A percentile compares a stretch with the other conserved stretches of the same genome.
These are phyloP conservation scores for Sideroxylon spinosum DNA, from an alignment of 179 eudicot genomes.

Conservation along the genomic window DNA sequence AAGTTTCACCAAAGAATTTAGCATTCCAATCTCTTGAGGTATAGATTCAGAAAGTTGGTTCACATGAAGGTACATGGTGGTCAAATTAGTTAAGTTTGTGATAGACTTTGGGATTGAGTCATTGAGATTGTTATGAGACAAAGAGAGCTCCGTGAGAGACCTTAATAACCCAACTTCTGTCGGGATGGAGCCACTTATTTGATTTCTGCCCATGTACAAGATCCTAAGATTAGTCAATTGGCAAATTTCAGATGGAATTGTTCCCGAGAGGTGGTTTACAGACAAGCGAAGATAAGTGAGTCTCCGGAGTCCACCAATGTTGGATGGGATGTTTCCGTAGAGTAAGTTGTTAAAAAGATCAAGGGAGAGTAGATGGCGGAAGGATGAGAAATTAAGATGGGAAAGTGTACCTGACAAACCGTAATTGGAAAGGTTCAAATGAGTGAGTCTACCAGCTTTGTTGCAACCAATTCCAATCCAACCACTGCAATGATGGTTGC, in stretches of 20 bases:
- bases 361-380: background rate
- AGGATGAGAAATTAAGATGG: background rate
- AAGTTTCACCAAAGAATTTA: no score
- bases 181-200: no score
- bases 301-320: background rate
- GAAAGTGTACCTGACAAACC: background rate
- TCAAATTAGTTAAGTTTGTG: no score
- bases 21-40: no score
- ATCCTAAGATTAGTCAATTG: no score
- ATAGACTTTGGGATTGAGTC: no score
- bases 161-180: background rate
- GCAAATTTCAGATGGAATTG: background rate
- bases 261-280: background rate
- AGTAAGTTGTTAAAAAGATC: background rate
- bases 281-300: background rate
- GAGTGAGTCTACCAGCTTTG: background rate
- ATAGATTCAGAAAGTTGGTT: no score
- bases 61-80: no score
- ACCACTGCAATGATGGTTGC: background rate
- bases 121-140: background rate
- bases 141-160: background rate
- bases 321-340: background rate
- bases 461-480: background rate
- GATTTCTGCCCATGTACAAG: no score
- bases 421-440: background rate